Evolutionary conservation across 352 stramenopile genomes (phyloP), one percentile per base, ranked within the genome.

Genomic region (Phytophthora crassamura): DNA sequence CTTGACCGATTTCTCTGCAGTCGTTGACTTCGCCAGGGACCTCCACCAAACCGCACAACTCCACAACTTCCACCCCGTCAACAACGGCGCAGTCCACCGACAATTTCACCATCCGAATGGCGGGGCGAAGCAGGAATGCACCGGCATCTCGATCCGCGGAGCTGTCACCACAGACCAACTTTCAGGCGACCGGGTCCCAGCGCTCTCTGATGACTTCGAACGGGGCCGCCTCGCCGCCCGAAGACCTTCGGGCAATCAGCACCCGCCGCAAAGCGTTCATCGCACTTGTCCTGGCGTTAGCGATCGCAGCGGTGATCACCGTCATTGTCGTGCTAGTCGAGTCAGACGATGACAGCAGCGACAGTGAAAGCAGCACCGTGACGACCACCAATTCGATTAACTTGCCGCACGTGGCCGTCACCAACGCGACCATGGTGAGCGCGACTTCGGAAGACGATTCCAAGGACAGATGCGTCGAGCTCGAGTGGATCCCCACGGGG

Each of bases 401-500:
- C 5, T 28, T 76, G 7, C 36, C 52, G 22, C 41, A 70, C 5
- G 53, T 76, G 14, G 63, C 64, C 3, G 63, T 76, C 15, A 34
- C 53, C 12, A 76, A 76, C 34, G 4, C 70, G 35, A 67, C 57
- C 1, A 42, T 76, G 45, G 47, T 67, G 22, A 63, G 52, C 12
- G 52, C 47, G 6, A 46, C 47, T 9, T 46, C 68, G 12, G 53
- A 65, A 3, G 68, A 76, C 30, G 47, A 61, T 20, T 34, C 64
- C 33, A 67, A 67, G 53, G 68, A 76, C 36, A 35, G 28, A 12
- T 76, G 68, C 18, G 52, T 76, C 38, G 47, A 73, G 14, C 68
- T 67, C 36, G 58, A 61, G 38, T 72, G 40, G 25, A 64, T 74
- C 38, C 57, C 77, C 0, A 75, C 74, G 3, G 77, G 77, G 16